Conservation (phyloP, 2,329 filamentous ascomycete genomes). For the Colletotrichum sp. region DNA sequence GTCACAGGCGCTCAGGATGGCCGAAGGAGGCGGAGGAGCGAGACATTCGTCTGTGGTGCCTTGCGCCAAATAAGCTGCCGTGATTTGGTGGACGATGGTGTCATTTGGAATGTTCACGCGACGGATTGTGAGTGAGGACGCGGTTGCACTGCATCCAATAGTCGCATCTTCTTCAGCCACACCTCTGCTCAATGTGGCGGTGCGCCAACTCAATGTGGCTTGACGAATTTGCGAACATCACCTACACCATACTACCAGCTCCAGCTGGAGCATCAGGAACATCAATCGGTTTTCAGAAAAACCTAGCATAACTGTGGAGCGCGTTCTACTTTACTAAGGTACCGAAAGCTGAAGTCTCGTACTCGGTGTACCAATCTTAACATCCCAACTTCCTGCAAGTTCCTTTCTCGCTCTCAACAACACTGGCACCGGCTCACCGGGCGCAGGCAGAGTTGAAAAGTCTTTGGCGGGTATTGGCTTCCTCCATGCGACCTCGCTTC, state of each 20-base stretch:
- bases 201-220: not conserved
- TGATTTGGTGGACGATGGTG: not conserved
- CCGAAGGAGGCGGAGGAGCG: not conserved
- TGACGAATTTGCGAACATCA: not conserved
- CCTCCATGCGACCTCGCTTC: not conserved
- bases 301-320: not conserved
- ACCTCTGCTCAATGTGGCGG: not conserved
- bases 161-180: not conserved
- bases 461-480: not conserved
- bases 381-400: not conserved
- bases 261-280: not conserved
- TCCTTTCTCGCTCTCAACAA: not conserved
- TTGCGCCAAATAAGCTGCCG: not conserved
- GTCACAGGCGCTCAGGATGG: not conserved
- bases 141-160: not conserved
- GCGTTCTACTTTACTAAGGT: not conserved
- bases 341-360: not conserved
- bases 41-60: not conserved
- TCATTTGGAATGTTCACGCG: not conserved
- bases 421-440: not conserved
- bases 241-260: not conserved
- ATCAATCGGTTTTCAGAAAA: not conserved
- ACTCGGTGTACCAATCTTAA: not conserved
- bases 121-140: not conserved
- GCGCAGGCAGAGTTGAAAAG: not conserved